A percentile compares a stretch with the other conserved stretches of the same genome.
Conservation (phyloP, 2,329 filamentous ascomycete species). For the Talaromyces atroroseus region DNA sequence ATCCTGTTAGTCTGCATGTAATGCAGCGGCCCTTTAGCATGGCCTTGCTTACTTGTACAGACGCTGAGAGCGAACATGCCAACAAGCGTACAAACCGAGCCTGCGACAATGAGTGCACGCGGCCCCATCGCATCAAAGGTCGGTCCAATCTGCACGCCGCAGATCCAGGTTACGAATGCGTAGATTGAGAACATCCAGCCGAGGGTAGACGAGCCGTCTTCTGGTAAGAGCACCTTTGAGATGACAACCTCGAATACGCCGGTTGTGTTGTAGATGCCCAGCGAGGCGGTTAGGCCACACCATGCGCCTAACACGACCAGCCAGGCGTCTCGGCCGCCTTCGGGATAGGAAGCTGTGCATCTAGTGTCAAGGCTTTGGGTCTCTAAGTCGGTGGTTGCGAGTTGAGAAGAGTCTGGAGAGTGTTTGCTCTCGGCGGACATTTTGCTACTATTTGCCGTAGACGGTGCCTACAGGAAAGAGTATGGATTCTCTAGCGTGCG, state of each 20-base stretch:
- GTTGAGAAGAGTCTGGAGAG: too few species aligned
- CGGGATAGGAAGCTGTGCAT: slow-evolving; percentile 13
- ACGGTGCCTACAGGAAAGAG: neutral
- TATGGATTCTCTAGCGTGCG: too few species aligned
- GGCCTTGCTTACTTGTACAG: slow-evolving; percentile 17
- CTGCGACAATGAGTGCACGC: slow-evolving; percentile 18
- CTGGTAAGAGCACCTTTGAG: slow-evolving; percentile 14
- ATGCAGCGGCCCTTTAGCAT: too few species aligned
- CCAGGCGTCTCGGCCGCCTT: slow-evolving; percentile 25
- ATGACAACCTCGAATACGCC: slow-evolving; percentile 22
- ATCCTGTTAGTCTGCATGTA: too few species aligned
- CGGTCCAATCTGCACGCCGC: slow-evolving; percentile 26
- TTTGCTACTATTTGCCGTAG: neutral
- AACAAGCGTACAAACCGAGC: slow-evolving; percentile 17
- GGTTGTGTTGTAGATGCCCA: slow-evolving; percentile 36
- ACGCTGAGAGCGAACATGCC: slow-evolving; percentile 19
- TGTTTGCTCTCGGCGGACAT: neutral
- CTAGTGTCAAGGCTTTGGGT: slow-evolving; percentile 10
- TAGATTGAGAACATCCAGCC: slow-evolving; percentile 28
- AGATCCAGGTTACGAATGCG: slow-evolving; percentile 24
- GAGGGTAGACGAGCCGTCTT: slow-evolving; percentile 12
- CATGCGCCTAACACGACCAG: slow-evolving; percentile 24
- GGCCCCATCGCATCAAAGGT: slow-evolving; percentile 28
- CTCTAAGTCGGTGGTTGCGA: neutral
- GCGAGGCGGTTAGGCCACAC: slow-evolving; percentile 26